Conservation (phyloP, 208 protist species). For the Trypanosoma caninum region DNA sequence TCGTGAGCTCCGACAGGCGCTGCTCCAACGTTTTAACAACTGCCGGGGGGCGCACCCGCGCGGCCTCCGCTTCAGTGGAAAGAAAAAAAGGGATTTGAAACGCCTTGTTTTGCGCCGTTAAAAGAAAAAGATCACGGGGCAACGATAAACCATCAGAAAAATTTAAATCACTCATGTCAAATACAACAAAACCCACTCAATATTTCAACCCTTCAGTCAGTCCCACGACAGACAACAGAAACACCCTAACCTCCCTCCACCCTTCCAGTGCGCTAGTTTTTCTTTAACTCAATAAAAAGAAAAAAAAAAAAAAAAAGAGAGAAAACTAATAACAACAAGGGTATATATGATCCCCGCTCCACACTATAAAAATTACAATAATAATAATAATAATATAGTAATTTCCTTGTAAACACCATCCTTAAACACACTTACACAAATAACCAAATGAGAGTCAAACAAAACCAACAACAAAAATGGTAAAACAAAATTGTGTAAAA, state of each 20-base stretch:
- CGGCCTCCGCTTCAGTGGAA: conserved; percentile 43
- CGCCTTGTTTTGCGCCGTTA: conserved; percentile 64
- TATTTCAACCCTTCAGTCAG: too few species aligned
- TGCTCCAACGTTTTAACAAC: conserved; percentile 78
- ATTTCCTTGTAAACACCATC: too few species aligned
- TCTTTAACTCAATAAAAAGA: too few species aligned
- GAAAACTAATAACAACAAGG: too few species aligned
- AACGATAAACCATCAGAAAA: conserved; percentile 28
- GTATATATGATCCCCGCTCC: too few species aligned
- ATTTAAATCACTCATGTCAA: background rate
- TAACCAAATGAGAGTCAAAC: conserved; percentile 54
- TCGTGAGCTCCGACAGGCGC: conserved; percentile 50
- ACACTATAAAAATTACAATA: too few species aligned
- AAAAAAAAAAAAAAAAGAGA: conserved; percentile 11
- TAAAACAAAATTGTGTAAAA: too few species aligned
- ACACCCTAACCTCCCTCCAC: too few species aligned
- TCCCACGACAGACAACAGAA: too few species aligned
- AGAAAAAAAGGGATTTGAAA: conserved; percentile 84
- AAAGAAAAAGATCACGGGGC: conserved; percentile 61
- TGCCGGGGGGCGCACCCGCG: conserved; percentile 57
- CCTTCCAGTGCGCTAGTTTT: too few species aligned
- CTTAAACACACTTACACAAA: conserved; percentile 60
- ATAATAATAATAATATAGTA: background rate
- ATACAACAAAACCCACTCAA: too few species aligned
- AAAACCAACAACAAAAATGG: conserved; percentile 61